Conservation (phyloP, 1,284 basidiomycete genomes). For the Ustilago sp. region DNA sequence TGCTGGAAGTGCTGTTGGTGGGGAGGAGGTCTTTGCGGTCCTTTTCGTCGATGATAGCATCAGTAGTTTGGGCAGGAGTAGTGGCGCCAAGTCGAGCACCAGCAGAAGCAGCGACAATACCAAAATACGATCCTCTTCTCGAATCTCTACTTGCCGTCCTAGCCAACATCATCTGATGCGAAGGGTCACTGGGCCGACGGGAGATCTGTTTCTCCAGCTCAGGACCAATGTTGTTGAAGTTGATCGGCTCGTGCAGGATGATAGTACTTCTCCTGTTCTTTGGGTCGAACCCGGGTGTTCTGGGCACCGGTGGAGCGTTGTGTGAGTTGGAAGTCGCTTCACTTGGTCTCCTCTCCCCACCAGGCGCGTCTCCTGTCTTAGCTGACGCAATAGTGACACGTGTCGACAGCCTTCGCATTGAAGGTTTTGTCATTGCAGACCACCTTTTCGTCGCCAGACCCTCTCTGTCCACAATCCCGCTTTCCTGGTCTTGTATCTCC, state of each 20-base stretch:
- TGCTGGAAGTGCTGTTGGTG: conserved; percentile 3
- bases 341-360: conserved; percentile 20
- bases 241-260: conserved; percentile 35
- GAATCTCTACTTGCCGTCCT: conserved; percentile 29
- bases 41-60: conserved; percentile 12
- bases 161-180: conserved; percentile 31
- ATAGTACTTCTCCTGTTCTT: conserved; percentile 36
- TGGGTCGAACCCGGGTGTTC: conserved; percentile 27
- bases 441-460: background rate
- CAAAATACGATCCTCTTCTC: conserved; percentile 27
- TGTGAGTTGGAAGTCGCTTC: conserved; percentile 9
- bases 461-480: conserved; percentile 6
- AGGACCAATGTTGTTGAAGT: background rate
- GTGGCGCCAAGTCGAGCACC: conserved; percentile 20
- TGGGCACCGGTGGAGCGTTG: conserved; percentile 6
- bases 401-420: conserved; percentile 15
- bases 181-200: conserved; percentile 16
- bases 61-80: background rate
- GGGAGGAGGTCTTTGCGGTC: conserved; percentile 4
- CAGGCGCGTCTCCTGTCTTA: background rate
- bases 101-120: conserved; percentile 24
- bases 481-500: conserved; percentile 12
- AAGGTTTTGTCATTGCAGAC: conserved; percentile 3
- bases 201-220: conserved; percentile 11
- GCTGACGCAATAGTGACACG: conserved; percentile 1